Base-by-base conservation (phyloP, 2,329 filamentous ascomycete species). In the Pseudopyricularia cyperi region DNA sequence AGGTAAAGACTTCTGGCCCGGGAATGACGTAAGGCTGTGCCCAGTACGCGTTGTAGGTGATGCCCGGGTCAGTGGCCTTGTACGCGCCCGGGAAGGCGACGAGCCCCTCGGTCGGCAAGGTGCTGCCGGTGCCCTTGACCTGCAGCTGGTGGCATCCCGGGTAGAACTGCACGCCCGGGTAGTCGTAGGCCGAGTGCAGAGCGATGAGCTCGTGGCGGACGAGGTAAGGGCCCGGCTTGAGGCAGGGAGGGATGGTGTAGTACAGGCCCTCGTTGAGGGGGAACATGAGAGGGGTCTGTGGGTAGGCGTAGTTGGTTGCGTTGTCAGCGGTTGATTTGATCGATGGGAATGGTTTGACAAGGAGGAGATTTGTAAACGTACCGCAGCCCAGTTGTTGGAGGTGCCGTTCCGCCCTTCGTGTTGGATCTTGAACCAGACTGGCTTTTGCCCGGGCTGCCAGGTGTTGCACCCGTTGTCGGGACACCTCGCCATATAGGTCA, bases 401-500 rank as follows among this genome's bases (percentile, higher is more conserved):
- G 73, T 76, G 33, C 74, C 75, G 24, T 66, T 59, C n/a, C 72
- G 71, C 12, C 74, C 74, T 4, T 61, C 67, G 56, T 79, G 68
- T 52, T 73, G 68, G 54, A 78, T 59, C 63, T 78, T 77, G 68
- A 78, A 78, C 73, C 74, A 77, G n/a, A 77, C 75, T 26, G 7
- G 12, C 32, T 33, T 12, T 12, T 12, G 32, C 0, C 68, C 71
- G 6, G 76, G 76, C 53, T 68, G 62, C 59, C 69, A 79, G 51
- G 65, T 64, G 51, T 71, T 69, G 61, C 76, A 80, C 1, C 75
- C 70, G 0, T 65, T 61, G 44, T 74, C 71, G 0, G 76, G 75
- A 61, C 79, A 82, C 33, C 68, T 66, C 4, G 78, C 78, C 76
- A 82, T 78, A 59, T 81, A 81, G 1, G 77, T 81, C 52, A 81